Base-by-base conservation (phyloP, 495 filamentous ascomycete genomes). In the Lasiosphaeria hispida region DNA sequence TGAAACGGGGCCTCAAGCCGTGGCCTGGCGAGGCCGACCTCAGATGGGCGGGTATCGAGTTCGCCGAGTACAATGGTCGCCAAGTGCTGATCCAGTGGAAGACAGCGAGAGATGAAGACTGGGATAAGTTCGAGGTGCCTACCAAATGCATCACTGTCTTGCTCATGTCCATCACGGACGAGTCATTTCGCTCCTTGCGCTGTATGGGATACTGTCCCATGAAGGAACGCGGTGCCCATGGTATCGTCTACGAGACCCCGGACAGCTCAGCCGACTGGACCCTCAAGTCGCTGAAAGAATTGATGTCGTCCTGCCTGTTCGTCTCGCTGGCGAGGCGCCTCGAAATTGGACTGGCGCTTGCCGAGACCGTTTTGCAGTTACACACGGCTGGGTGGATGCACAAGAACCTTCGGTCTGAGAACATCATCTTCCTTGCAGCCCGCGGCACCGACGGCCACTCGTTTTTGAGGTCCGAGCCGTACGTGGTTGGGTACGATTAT, bases 341-440 rank as follows among this genome's bases (percentile, higher is more conserved):
- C 36, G 48, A 47, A 37, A 4, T 75, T 1, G 64, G 61, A 1
- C 62, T 61, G 37, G 53, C 61, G 13, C 58, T 75, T 5, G 67
- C 63, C 10, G 62, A 72, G 13, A 73, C 69, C n/a, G 36, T 73
- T 1, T 65, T 74, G 30, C 66, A 73, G 45, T 52, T 74, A 14
- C 66, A 73, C 58, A 75, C 69, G 11, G 59, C 69, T 11, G 70
- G 72, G 19, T 75, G 73, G 73, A 36, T 74, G 42, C 72, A 75
- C 59, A 75, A 75, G 43, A 68, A 63, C 19, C 58, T 75, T 40
- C 63, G 68, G 30, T 61, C 73, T 2, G 62, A 70, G 17, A 75
- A 74, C 38, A 65, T 75, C 40, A 59, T 74, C 13, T 75, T 74
- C 61, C 57, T 72, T 7, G 55, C 58, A 9, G 23, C 53, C 4